Percentiles rank a stretch among this genome's conserved stretches.
Conservation (phyloP, 177 flowering plant species). For the Vitis hybrid region DNA sequence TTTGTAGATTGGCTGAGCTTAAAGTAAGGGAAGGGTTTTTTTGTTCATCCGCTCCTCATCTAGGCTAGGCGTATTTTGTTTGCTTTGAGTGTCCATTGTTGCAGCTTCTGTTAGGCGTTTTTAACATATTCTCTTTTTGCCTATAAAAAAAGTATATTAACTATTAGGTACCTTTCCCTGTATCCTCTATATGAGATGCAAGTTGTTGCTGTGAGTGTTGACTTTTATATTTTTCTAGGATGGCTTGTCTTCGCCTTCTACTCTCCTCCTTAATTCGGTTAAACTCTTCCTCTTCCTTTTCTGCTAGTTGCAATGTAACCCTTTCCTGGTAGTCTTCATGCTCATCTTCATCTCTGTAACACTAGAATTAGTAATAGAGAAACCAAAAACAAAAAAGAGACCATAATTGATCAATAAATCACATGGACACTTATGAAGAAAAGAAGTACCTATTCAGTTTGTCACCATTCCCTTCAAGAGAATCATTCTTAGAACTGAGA, state of each 20-base stretch:
- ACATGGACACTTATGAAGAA: not conserved
- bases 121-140: too few relatives aligned
- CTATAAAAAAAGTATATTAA: not conserved
- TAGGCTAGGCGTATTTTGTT: too few relatives aligned
- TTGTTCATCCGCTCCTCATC: too few relatives aligned
- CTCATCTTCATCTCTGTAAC: slow-evolving; percentile 58
- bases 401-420: not conserved
- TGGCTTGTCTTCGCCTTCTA: slow-evolving; percentile 82
- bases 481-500: slow-evolving; percentile 19
- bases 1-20: too few relatives aligned
- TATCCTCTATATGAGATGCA: slow-evolving; percentile 24
- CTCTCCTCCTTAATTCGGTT: slow-evolving; percentile 89
- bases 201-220: slow-evolving; percentile 34
- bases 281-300: slow-evolving; percentile 89
- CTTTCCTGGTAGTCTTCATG: slow-evolving; percentile 66
- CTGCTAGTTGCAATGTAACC: slow-evolving; percentile 56
- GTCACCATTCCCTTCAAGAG: slow-evolving; percentile 17
- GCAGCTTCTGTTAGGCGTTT: too few relatives aligned
- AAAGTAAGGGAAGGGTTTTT: too few relatives aligned
- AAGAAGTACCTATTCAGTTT: slow-evolving; percentile 33
- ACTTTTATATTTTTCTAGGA: slow-evolving; percentile 75
- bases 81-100: too few relatives aligned
- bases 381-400: not conserved
- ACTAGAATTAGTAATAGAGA: slow-evolving; percentile 4
- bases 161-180: slow-evolving; percentile 30